Evolutionary conservation across 352 stramenopile genomes (phyloP), one percentile per base, ranked within the genome.

Genomic region (Phytophthora tubulina): DNA sequence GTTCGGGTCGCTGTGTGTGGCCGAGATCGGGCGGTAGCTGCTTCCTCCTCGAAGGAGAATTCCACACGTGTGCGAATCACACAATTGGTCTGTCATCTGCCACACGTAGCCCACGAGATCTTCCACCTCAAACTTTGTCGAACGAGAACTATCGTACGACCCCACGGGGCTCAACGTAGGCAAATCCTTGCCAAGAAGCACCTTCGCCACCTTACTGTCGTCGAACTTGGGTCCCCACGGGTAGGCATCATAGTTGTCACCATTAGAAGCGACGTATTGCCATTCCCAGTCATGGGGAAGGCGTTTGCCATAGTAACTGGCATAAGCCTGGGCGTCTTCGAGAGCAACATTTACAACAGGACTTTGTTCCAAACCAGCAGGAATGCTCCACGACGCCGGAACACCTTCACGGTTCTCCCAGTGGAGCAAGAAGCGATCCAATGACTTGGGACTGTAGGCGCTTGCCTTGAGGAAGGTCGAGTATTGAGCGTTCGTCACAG

Each of bases 71-170:
- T 94, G 90, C 3, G 61, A 61, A 56, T 97, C 90, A 50, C 87
- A 94, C 58, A 95, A 96, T 51, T 85, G 64, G 54, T 95, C 88
- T 5, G 90, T 96, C 87, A 95, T 95, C 57, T 97, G 88, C 88
- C 88, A 97, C 21, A 97, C 80, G 61, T 91, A 87, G 1, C 89
- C 90, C 3, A 94, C 81, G 9, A 97, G 78, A 53, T 96, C 90
- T 67, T 95, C 72, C 13, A 96, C 85, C 1, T 77, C 76, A 7
- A 87, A 87, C 9, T 61, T 70, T 0, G 59, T 72, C 4, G 85
- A 91, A 11, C 78, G 76, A 33, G 87, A 85, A 1, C 14, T 70
- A 3, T 80, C 44, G 53, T 90, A 82, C 8, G 79, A 88, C 0
- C 85, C 86, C n/a, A 96, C 76, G 1, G 76, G 42, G 8, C 81